Evolutionary conservation across 345 rosid genomes (phyloP).

Genomic region (thale cress (Arabidopsis thaliana)): DNA sequence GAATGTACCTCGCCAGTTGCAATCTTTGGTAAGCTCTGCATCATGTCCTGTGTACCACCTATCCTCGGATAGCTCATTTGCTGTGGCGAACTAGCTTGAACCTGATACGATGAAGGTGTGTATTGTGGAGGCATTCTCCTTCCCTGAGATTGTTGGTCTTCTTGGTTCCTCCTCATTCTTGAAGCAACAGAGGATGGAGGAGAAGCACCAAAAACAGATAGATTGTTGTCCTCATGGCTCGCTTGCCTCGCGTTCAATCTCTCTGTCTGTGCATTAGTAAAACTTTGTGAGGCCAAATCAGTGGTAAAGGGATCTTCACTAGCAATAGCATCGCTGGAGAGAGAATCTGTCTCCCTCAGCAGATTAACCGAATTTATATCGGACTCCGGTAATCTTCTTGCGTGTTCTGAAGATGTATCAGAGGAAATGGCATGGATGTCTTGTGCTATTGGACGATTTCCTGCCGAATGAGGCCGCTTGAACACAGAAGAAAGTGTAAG

Average conservation of each 20-base stretch:
- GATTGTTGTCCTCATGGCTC: conserved; percentile 50
- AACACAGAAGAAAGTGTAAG: conserved; percentile 81
- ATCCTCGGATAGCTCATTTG: conserved; percentile 55
- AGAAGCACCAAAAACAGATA: conserved; percentile 47
- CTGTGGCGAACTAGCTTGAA: conserved; percentile 51
- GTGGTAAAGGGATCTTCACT: conserved; percentile 50
- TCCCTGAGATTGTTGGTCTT: conserved; percentile 62
- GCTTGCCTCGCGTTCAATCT: conserved; percentile 46
- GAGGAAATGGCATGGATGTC: conserved; percentile 58
- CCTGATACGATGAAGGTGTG: conserved; percentile 51
- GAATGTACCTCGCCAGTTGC: conserved; percentile 64
- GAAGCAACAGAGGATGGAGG: conserved; percentile 50
- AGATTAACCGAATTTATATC: conserved; percentile 51
- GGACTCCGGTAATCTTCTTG: conserved; percentile 57
- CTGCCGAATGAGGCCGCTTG: conserved; percentile 73
- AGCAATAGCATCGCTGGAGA: conserved; percentile 54
- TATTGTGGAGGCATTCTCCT: conserved; percentile 55
- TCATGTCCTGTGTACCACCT: conserved; percentile 52
- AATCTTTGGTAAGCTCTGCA: conserved; percentile 54
- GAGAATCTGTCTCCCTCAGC: conserved; percentile 53
- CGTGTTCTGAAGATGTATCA: conserved; percentile 55
- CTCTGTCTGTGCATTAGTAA: conserved; percentile 48
- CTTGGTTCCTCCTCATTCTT: conserved; percentile 55
- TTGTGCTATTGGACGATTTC: conserved; percentile 57
- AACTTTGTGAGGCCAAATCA: conserved; percentile 48